Evolutionary conservation across 192 early-diverging fungal species (phyloP), one percentile per base, ranked within the genome.

Genomic region (Coemansia aciculifera): DNA sequence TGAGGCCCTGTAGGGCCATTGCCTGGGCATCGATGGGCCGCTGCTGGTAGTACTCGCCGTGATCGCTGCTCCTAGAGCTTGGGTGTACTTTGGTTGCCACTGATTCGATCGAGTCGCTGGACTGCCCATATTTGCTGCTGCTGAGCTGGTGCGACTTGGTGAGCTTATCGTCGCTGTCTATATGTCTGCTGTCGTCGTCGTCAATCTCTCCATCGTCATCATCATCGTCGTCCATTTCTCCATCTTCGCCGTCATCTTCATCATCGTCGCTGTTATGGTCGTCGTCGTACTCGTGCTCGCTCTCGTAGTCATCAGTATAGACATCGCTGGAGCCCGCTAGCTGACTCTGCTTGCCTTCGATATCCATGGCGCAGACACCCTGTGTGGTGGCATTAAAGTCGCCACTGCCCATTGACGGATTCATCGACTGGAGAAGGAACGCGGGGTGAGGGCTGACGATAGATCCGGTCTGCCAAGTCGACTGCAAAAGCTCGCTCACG

Each of bases 401-500:
- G 27, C 23, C 27, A 12, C 52, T 15, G 27, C 27, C 24, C 12
- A 54, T 54, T 54, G 52, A 54, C 27, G 52, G 52, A 10, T 54
- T 31, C 6, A 54, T 29, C 2, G 52, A 54, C 23, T 54, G 52
- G 52, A 54, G 52, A 27, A 54, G 52, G 27, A 54, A 13, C 12
- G 62, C 62, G 23, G 62, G 37, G 0, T 63, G 52, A 29, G 52
- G 27, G 52, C 52, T 31, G 52, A 29, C 52, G 11, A 31, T 54
- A 10, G 52, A 24, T 11, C 46, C 38, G 8, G 19, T 24, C 24
- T 27, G 64, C 74, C 74, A 77, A 27, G 68, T 49, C 8, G 62
- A n/a, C 13, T 73, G 67, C 40, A 81, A 63, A 9, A 81, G 43
- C 13, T 75, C 51, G 4, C 69, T 46, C 2, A 81, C 68, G 1